phyloP scores from a whole-genome alignment of 2,329 filamentous ascomycete genomes.

The Capronia coronata region DNA sequence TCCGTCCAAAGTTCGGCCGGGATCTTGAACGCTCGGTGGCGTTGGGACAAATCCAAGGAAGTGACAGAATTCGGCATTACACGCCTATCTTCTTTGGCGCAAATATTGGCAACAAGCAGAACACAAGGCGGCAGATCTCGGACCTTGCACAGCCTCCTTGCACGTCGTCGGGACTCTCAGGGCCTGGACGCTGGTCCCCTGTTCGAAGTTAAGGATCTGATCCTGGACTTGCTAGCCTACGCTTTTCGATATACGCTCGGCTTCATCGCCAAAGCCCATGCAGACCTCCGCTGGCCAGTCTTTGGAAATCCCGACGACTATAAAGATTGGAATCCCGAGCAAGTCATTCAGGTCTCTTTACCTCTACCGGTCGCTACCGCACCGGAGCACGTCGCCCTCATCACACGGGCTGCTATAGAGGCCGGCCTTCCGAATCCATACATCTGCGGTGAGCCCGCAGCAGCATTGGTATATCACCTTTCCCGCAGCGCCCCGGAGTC shows the following conservation, averaged over 20 bases:
- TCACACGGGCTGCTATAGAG: constrained; percentile 1
- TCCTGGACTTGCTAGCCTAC: neutral
- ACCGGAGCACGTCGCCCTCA: neutral
- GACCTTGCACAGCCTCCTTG: neutral
- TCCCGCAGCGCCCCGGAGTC: neutral
- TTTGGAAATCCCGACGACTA: neutral
- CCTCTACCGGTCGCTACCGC: constrained; percentile 5
- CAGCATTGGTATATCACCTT: constrained; percentile 4
- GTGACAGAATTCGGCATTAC: neutral
- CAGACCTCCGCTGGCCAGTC: neutral
- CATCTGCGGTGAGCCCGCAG: constrained; percentile 4
- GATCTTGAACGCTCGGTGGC: neutral
- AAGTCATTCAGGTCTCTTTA: neutral
- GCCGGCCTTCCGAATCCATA: constrained; percentile 11
- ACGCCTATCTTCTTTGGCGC: constrained; percentile 3
- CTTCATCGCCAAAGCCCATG: neutral
- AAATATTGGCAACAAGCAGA: neutral
- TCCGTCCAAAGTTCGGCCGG: neutral
- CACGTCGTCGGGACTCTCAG: neutral
- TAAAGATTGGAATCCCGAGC: neutral
- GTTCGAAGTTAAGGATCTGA: neutral
- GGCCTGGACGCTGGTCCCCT: neutral
- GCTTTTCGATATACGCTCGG: neutral
- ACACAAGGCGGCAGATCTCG: neutral
- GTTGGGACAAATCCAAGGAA: neutral